A percentile compares a stretch with the other conserved stretches of the same genome.
Conservation (phyloP, 2,329 filamentous ascomycete species). For the Cladosporium sp. region DNA sequence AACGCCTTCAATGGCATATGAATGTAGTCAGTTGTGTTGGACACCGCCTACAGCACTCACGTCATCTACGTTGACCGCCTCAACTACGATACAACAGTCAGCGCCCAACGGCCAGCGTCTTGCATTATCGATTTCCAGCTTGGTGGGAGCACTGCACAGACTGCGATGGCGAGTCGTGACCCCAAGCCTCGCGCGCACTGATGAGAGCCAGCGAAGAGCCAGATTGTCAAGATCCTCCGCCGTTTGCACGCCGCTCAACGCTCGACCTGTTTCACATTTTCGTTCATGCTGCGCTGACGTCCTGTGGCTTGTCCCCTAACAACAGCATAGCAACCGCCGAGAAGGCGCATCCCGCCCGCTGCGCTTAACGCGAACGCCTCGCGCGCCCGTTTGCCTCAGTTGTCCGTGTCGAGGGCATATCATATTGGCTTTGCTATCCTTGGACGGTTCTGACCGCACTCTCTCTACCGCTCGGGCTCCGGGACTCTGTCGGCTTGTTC, state of each 20-base stretch:
- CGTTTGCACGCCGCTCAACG: conserved; percentile 5
- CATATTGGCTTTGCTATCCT: not conserved
- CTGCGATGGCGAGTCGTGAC: not conserved
- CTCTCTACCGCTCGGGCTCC: not conserved
- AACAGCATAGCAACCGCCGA: conserved; percentile 11
- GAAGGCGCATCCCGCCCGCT: not conserved
- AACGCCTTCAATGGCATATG: not conserved
- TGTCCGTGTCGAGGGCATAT: not conserved
- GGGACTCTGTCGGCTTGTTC: not conserved
- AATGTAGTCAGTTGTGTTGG: not conserved
- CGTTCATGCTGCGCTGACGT: not conserved
- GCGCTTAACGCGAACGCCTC: not conserved
- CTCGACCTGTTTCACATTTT: not conserved
- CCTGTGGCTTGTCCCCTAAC: not conserved
- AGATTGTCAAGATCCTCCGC: conserved; percentile 4
- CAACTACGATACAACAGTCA: not conserved
- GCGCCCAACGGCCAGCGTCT: not conserved
- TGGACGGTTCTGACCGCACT: not conserved
- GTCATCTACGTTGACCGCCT: not conserved
- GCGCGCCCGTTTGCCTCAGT: conserved; percentile 2
- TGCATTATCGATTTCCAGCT: conserved; percentile 23
- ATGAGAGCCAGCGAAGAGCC: not conserved
- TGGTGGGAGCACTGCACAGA: not conserved
- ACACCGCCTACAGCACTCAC: not conserved
- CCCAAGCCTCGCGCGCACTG: not conserved